phyloP scores from a whole-genome alignment of 2,329 filamentous ascomycete species.

The Calonectria pseudoreteaudii region DNA sequence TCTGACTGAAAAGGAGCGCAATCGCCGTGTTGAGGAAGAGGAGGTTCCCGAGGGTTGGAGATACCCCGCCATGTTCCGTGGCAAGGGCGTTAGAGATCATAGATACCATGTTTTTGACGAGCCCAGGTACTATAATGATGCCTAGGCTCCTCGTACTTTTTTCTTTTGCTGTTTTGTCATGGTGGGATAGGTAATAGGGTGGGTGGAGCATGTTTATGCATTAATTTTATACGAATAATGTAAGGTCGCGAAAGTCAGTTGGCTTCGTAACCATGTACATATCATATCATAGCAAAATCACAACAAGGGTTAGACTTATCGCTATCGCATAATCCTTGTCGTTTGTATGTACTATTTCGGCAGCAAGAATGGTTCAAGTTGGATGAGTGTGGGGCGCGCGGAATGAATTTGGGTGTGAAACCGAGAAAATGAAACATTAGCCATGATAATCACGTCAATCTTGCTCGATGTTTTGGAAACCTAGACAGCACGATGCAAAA shows the following conservation, averaged over 20 bases:
- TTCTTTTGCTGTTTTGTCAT: constrained; percentile 5
- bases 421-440: not conserved
- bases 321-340: not conserved
- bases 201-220: constrained; percentile 1
- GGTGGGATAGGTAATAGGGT: constrained; percentile 20
- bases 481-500: too few species aligned
- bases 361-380: not conserved
- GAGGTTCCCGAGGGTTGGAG: constrained; percentile 81
- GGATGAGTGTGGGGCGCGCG: not conserved
- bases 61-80: constrained; percentile 88
- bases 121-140: constrained; percentile 75
- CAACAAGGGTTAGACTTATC: not conserved
- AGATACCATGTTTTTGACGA: constrained; percentile 95
- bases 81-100: constrained; percentile 88
- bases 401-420: not conserved
- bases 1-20: constrained; percentile 64
- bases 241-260: constrained; percentile 25
- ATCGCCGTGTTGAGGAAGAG: constrained; percentile 72
- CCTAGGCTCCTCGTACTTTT: constrained; percentile 12
- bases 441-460: not conserved
- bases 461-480: not conserved
- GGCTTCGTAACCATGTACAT: constrained; percentile 30
- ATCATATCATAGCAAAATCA: constrained; percentile 23
- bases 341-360: not conserved
- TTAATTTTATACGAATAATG: constrained; percentile 34